Conservation (phyloP, 805 yeast genomes). For the Saccharomycopsis schoenii region DNA sequence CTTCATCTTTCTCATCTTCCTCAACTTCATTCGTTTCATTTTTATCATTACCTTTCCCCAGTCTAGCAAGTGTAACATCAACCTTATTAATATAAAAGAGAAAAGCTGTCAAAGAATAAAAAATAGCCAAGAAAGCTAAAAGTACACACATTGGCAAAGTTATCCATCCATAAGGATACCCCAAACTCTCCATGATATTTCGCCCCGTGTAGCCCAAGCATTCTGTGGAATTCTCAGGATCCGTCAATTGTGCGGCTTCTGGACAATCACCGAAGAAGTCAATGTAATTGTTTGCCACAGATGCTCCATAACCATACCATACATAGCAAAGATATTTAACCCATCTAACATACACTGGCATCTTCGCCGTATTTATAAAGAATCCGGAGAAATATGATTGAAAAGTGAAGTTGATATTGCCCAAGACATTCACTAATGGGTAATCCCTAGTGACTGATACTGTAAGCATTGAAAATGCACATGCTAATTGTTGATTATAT, state of each 20-base stretch:
- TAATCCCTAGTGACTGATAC: slow-evolving; percentile 54
- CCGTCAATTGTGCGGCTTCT: slow-evolving; percentile 20
- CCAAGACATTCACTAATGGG: slow-evolving; percentile 48
- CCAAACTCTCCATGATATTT: slow-evolving; percentile 44
- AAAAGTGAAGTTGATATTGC: slow-evolving; percentile 55
- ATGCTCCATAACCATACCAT: slow-evolving; percentile 71
- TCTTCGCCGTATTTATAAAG: slow-evolving; percentile 57
- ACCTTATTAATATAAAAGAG: slow-evolving; percentile 39
- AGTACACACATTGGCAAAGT: slow-evolving; percentile 53
- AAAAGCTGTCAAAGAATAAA: slow-evolving; percentile 38
- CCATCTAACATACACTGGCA: slow-evolving; percentile 88
- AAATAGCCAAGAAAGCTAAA: slow-evolving; percentile 49
- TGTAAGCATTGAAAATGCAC: slow-evolving; percentile 41
- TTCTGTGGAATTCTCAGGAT: slow-evolving; percentile 17
- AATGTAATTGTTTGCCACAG: slow-evolving; percentile 55
- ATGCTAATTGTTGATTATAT: slow-evolving; percentile 45
- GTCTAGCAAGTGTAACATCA: slow-evolving; percentile 41
- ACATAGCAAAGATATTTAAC: slow-evolving; percentile 63
- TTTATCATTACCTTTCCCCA: background rate
- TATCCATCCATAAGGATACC: slow-evolving; percentile 56
- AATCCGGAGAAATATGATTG: slow-evolving; percentile 77
- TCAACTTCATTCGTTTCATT: background rate
- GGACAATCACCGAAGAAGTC: slow-evolving; percentile 53
- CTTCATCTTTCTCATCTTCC: background rate
- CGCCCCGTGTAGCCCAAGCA: slow-evolving; percentile 47